Evolutionary conservation across 768 basidiomycete species (phyloP), one percentile per base, ranked within the genome.

Genomic region (Termitomyces sp.): DNA sequence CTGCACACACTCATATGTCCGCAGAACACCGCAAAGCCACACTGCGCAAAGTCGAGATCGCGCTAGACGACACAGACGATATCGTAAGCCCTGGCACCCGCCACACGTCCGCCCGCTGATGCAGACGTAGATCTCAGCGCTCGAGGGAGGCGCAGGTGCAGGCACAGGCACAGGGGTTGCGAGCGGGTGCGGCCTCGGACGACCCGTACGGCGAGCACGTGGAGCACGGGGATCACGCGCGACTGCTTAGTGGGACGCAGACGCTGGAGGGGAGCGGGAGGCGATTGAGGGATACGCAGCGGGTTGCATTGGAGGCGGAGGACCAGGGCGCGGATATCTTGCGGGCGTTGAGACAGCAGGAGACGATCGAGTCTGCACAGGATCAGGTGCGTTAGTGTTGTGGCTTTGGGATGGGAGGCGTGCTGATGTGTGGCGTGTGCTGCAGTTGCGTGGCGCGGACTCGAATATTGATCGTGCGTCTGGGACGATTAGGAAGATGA

Each of bases 401-500:
- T 20, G 0, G 18, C 5, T 9, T 20, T n/a, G 18, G 8, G 18
- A 6, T n/a, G n/a, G n/a, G n/a, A n/a, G 9, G n/a, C 8, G 6
- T 44, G n/a, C 33, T 16, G 8, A 5, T 23, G 32, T 32, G 32
- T 18, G 13, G 16, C 40, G 6, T 50, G 23, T n/a, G 23, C 23
- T 2, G 20, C 65, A 95, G 93, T 83, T 97, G 26, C 78, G 79
- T 49, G 82, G 83, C 47, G 93, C 95, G 28, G 95, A 97, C 68
- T 82, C 80, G 4, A 85, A 88, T 30, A 91, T 98, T 67, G 91
- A 91, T 71, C 79, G 88, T 41, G 91, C 95, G 20, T 84, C 86
- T 4, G 91, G 90, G 4, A 97, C 93, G 23, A 77, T 98, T 43
- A 93, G 87, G 78, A 90, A 88, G 71, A 97, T 97, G 95, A 88